Percentiles rank a stretch among this genome's conserved stretches.
These are phyloP conservation scores for Leccinum griseonigrum DNA, from an alignment of 1,284 basidiomycete genomes.

Conservation along the genomic window DNA sequence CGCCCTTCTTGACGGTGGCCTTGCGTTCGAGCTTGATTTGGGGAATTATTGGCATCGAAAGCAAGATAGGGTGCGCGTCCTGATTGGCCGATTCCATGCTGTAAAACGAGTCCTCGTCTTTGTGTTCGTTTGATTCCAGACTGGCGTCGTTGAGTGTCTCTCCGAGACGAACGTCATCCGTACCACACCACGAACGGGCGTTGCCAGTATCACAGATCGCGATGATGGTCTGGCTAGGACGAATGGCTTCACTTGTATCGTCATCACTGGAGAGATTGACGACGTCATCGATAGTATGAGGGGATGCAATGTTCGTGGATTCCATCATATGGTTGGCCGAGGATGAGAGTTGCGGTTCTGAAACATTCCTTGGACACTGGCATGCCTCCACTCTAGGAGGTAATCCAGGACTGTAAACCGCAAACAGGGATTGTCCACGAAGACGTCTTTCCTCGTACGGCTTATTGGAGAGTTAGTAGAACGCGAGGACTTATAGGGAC, in stretches of 20 bases:
- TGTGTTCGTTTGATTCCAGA: background rate
- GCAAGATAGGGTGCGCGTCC: slow-evolving; percentile 22
- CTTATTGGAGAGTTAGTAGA: background rate
- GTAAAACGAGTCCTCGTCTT: slow-evolving; percentile 24
- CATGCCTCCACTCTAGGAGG: background rate
- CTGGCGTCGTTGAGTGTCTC: background rate
- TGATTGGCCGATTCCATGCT: slow-evolving; percentile 29
- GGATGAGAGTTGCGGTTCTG: slow-evolving; percentile 23
- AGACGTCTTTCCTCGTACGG: background rate
- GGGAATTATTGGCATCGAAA: slow-evolving; percentile 31
- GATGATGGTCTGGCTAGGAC: background rate
- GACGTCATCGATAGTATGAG: slow-evolving; percentile 17
- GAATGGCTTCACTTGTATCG: background rate
- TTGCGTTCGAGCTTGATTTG: slow-evolving; percentile 28
- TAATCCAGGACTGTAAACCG: background rate
- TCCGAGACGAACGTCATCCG: background rate
- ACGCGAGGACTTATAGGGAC: background rate
- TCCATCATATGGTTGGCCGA: slow-evolving; percentile 17
- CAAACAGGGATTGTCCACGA: slow-evolving; percentile 6
- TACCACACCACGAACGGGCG: background rate
- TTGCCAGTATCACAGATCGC: background rate
- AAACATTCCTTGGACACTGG: slow-evolving; percentile 20
- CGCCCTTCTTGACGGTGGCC: slow-evolving; percentile 23
- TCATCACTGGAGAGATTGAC: slow-evolving; percentile 4
- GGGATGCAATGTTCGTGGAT: slow-evolving; percentile 10